Conservation (phyloP, 208 protist species). For the Acanthamoeba lenticulata region DNA sequence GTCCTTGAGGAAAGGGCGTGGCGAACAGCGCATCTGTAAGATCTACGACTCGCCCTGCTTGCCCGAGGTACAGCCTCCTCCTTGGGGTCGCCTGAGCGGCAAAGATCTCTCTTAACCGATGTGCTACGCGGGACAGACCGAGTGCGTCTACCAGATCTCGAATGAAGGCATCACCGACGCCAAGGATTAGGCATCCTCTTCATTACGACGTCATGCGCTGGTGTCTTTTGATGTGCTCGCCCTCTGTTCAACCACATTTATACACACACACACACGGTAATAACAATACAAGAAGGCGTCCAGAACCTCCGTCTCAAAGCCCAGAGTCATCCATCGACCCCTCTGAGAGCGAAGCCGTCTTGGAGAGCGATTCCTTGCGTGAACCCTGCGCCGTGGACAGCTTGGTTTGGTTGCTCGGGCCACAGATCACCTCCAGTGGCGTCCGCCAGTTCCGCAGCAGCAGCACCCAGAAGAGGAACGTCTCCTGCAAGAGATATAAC, state of each 20-base stretch:
- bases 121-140: neutral
- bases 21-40: slow-evolving; percentile 97
- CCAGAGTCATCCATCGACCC: too few relatives aligned
- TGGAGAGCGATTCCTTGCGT: too few relatives aligned
- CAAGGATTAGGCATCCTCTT: too few relatives aligned
- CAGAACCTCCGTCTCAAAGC: too few relatives aligned
- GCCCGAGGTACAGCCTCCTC: slow-evolving; percentile 93
- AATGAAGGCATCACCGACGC: slow-evolving; percentile 96
- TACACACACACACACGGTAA: too few relatives aligned
- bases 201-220: too few relatives aligned
- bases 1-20: slow-evolving; percentile 88
- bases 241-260: too few relatives aligned
- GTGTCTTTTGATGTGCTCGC: too few relatives aligned
- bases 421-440: neutral
- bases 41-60: slow-evolving; percentile 98
- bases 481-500: neutral
- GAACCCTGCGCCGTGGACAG: too few relatives aligned
- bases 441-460: neutral
- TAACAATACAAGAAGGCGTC: too few relatives aligned
- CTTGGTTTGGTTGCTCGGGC: neutral
- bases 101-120: neutral
- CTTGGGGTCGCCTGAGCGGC: too few relatives aligned
- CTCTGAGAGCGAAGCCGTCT: too few relatives aligned
- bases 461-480: neutral
- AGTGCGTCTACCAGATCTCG: slow-evolving; percentile 92